Base-by-base conservation (phyloP, 306 rosid species). In the Mucuna pruriens region DNA sequence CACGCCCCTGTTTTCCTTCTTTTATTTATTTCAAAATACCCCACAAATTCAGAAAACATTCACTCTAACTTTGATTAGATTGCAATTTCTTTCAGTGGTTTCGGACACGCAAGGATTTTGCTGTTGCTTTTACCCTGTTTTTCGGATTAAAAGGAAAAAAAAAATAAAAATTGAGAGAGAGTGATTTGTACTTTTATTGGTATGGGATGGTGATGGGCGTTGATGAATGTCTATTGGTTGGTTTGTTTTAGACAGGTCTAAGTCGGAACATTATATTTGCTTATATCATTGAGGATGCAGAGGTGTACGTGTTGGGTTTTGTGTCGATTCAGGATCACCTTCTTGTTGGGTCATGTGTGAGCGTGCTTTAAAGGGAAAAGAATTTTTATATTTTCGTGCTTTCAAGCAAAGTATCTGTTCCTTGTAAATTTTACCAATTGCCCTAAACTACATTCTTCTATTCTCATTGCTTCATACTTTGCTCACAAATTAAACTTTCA, bases 321-420 rank as follows among this genome's bases (percentile, higher is more conserved):
- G 23, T 45, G 4, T 19, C 29, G 75, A 48, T 67, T 60, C 65
- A 70, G 4, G 15, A 62, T 49, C 22, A 52, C 36, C 34, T 38
- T 34, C 3, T 57, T 9, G 23, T 64, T 67, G 55, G 66, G 48
- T 31, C 62, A 69, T 70, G 22, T 29, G 46, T 4, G 20, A 22
- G 69, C 16, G 75, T 74, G 55, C 36, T 25, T 42, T 7, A 75
- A 71, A 81, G 64, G 85, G 90, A 42, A 84, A 87, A 78, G 78
- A 63, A 90, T 79, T 40, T 73, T 80, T 54, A 16, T 26, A 69
- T 83, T 86, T 81, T 71, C 48, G 74, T 77, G 80, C 91, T 88
- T 93, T 69, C 77, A 89, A 89, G 96, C 87, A 85, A 93, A 91
- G 95, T 38, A 90, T 85, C 77, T 70, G 25, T 65, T 74, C 81